Percentiles rank a stretch among this genome's conserved stretches.
Conservation (phyloP, 495 filamentous ascomycete species). For the Trichoderma orchidacearum region DNA sequence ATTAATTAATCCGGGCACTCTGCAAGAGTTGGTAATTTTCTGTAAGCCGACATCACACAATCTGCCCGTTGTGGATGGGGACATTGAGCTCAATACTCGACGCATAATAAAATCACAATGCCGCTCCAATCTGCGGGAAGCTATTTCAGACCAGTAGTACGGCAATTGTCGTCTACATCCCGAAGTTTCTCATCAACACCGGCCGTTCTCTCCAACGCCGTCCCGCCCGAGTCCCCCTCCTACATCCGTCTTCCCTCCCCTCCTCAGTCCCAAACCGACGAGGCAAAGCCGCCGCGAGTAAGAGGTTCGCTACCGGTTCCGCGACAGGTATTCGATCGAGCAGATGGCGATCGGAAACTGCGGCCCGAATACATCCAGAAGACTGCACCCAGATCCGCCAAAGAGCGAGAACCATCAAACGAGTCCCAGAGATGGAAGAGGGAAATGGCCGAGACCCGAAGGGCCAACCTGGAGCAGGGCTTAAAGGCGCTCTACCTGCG, state of each 20-base stretch:
- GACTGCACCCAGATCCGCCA: conserved; percentile 13
- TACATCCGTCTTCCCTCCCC: conserved; percentile 32
- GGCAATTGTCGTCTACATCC: not conserved
- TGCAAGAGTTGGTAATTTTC: not conserved
- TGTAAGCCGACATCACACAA: not conserved
- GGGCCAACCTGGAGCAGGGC: conserved; percentile 20
- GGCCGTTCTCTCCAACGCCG: not conserved
- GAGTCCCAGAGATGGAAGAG: conserved; percentile 12
- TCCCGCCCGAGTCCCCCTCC: conserved; percentile 31
- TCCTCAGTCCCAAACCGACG: conserved; percentile 20
- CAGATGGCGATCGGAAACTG: conserved; percentile 18
- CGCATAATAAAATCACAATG: not conserved
- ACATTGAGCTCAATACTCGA: not conserved
- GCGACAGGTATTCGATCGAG: conserved; percentile 24
- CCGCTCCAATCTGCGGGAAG: not conserved
- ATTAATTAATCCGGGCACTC: not conserved
- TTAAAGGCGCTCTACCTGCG: conserved; percentile 23
- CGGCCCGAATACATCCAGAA: conserved; percentile 12
- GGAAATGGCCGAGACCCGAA: conserved; percentile 20
- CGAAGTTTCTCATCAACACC: conserved; percentile 5
- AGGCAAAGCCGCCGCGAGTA: conserved; percentile 17
- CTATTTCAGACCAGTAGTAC: not conserved
- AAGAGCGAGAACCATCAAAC: conserved; percentile 14
- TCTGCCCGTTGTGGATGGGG: not conserved
- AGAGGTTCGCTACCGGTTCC: conserved; percentile 31